Evolutionary conservation across 345 rosid species (phyloP).

Genomic region (Hibiscus trionum): DNA sequence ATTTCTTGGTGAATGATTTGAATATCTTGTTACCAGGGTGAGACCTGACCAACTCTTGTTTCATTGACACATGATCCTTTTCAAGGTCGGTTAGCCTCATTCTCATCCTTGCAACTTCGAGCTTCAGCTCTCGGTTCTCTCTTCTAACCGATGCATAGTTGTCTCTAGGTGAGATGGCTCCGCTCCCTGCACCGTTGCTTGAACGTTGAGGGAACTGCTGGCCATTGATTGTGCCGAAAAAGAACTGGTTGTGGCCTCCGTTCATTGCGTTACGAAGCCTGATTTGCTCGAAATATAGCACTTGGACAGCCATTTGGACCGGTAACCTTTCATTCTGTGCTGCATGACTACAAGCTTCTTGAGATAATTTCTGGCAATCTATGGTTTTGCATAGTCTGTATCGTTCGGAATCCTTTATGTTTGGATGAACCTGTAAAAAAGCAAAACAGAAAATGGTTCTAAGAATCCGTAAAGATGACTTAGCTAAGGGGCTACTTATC

Average conservation of each 20-base stretch:
- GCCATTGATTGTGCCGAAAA: slow-evolving; percentile 52
- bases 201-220: slow-evolving; percentile 73
- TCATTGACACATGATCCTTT: slow-evolving; percentile 85
- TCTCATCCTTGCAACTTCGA: slow-evolving; percentile 98
- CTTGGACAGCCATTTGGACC: slow-evolving; percentile 95
- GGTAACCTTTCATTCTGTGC: slow-evolving; percentile 96
- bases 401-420: slow-evolving; percentile 80
- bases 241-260: slow-evolving; percentile 70
- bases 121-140: slow-evolving; percentile 93
- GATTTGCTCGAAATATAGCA: slow-evolving; percentile 85
- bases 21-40: slow-evolving; percentile 69
- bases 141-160: slow-evolving; percentile 92
- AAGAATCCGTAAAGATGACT: neutral
- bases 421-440: slow-evolving; percentile 68
- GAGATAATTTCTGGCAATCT: slow-evolving; percentile 87
- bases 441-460: neutral
- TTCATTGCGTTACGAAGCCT: slow-evolving; percentile 94
- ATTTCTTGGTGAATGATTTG: slow-evolving; percentile 67
- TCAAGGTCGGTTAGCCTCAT: slow-evolving; percentile 95
- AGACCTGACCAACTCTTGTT: slow-evolving; percentile 74
- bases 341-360: slow-evolving; percentile 98
- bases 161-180: slow-evolving; percentile 96
- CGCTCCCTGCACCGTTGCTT: slow-evolving; percentile 90
- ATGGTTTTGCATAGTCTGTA: slow-evolving; percentile 89
- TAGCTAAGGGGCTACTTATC: neutral